Evolutionary conservation across 148 eudicot species (phyloP).

Genomic region (Polygonum aviculare): DNA sequence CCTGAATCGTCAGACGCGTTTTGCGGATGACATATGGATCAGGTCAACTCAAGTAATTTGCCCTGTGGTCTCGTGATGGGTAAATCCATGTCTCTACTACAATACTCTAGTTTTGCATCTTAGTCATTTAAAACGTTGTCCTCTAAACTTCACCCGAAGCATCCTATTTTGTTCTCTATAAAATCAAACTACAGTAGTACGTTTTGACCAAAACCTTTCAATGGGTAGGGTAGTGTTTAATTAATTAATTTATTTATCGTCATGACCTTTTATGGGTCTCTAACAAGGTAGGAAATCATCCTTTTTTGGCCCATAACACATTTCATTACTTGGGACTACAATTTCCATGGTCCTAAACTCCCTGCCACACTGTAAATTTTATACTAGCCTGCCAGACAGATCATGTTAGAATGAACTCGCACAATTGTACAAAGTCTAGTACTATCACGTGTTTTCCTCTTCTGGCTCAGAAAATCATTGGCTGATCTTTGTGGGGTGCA

Average conservation of each 20-base stretch:
- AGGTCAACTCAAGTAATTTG: too few relatives aligned
- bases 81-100: too few relatives aligned
- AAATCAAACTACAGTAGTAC: too few relatives aligned
- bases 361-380: neutral
- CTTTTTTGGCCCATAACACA: neutral
- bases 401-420: neutral
- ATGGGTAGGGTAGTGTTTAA: too few relatives aligned
- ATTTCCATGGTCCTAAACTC: neutral
- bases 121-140: too few relatives aligned
- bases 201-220: neutral
- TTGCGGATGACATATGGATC: too few relatives aligned
- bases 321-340: neutral
- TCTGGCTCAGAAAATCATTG: neutral
- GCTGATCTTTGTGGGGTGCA: conserved; percentile 2
- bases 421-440: neutral
- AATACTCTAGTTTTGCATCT: too few relatives aligned
- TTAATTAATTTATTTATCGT: neutral
- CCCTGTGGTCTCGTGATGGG: too few relatives aligned
- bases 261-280: neutral
- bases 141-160: too few relatives aligned
- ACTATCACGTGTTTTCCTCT: neutral
- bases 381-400: neutral
- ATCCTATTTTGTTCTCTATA: too few relatives aligned
- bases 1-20: too few relatives aligned
- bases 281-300: neutral